These are phyloP conservation scores for Coemansia guatemalensis DNA, from an alignment of 192 early-diverging fungal species.

Conservation along the genomic window DNA sequence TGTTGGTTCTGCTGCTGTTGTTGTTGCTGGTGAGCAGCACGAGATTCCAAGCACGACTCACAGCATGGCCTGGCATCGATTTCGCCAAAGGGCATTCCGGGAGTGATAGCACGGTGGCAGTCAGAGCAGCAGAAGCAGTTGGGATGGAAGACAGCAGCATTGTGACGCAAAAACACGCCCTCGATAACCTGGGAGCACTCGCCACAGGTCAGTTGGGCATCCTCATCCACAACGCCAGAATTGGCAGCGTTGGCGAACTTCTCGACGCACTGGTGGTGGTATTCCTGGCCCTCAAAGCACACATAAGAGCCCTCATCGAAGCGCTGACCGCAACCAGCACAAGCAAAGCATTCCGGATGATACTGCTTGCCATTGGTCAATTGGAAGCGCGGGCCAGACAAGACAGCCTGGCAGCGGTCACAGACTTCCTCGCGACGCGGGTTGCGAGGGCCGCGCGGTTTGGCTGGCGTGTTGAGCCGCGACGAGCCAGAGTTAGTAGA, in stretches of 20 bases:
- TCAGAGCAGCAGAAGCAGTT: slow-evolving; percentile 52
- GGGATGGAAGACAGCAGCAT: slow-evolving; percentile 45
- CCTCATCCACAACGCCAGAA: slow-evolving; percentile 3
- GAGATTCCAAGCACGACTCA: slow-evolving; percentile 45
- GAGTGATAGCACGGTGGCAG: slow-evolving; percentile 48
- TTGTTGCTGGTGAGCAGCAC: slow-evolving; percentile 18
- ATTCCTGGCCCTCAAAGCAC: slow-evolving; percentile 56
- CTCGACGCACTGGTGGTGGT: slow-evolving; percentile 55
- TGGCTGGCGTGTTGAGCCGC: not conserved
- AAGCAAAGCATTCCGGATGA: slow-evolving; percentile 56
- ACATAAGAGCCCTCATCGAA: slow-evolving; percentile 59
- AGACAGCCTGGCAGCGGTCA: slow-evolving; percentile 39
- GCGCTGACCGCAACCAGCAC: slow-evolving; percentile 49
- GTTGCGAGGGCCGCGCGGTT: slow-evolving; percentile 33
- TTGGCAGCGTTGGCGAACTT: slow-evolving; percentile 8
- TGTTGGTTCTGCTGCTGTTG: slow-evolving; percentile 11
- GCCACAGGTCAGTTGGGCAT: slow-evolving; percentile 27
- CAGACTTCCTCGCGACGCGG: slow-evolving; percentile 38
- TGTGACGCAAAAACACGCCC: slow-evolving; percentile 49
- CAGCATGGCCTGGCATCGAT: slow-evolving; percentile 43
- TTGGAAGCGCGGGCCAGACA: slow-evolving; percentile 55
- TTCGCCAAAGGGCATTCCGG: slow-evolving; percentile 57
- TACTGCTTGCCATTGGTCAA: slow-evolving; percentile 57
- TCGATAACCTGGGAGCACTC: slow-evolving; percentile 38
- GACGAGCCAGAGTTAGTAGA: slow-evolving; percentile 20